Conservation (phyloP, 371 early-diverging fungal species). For the Rhizopus delemar region DNA sequence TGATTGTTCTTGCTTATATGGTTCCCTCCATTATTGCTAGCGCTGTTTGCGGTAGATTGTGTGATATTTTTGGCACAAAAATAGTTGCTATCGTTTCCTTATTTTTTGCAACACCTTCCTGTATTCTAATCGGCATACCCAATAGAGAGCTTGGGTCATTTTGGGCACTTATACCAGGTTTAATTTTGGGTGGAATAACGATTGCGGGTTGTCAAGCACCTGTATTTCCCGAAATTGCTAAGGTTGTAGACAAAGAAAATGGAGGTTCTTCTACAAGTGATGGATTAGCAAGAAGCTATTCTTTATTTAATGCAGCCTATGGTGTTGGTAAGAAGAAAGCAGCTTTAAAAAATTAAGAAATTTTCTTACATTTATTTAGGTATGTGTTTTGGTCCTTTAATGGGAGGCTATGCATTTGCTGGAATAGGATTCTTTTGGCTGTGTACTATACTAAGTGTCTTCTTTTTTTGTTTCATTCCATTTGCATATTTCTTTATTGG, state of each 20-base stretch:
- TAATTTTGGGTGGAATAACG: slow-evolving; percentile 34
- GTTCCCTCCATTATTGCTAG: slow-evolving; percentile 49
- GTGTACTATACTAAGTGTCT: slow-evolving; percentile 23
- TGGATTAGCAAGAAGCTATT: slow-evolving; percentile 45
- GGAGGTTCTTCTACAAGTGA: slow-evolving; percentile 23
- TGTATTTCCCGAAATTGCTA: slow-evolving; percentile 47
- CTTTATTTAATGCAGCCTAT: slow-evolving; percentile 48
- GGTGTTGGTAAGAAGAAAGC: slow-evolving; percentile 30
- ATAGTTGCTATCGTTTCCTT: slow-evolving; percentile 39
- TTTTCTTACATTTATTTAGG: slow-evolving; percentile 9
- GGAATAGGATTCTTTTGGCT: slow-evolving; percentile 33
- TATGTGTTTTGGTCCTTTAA: slow-evolving; percentile 29
- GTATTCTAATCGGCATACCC: slow-evolving; percentile 39
- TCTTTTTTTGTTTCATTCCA: slow-evolving; percentile 39
- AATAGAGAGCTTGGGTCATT: slow-evolving; percentile 28
- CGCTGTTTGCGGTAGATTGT: slow-evolving; percentile 47
- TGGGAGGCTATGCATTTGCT: slow-evolving; percentile 27
- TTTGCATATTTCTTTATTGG: slow-evolving; percentile 42
- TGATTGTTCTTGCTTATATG: slow-evolving; percentile 61
- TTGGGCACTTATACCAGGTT: slow-evolving; percentile 36
- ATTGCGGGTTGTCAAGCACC: slow-evolving; percentile 50
- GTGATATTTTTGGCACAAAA: slow-evolving; percentile 45
- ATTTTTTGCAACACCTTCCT: slow-evolving; percentile 28
- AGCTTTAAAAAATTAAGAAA: neutral
- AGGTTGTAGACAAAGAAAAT: slow-evolving; percentile 38